Evolutionary conservation across 345 rosid species (phyloP), one percentile per base, ranked within the genome.

Genomic region (Raphanus raphanistrum): DNA sequence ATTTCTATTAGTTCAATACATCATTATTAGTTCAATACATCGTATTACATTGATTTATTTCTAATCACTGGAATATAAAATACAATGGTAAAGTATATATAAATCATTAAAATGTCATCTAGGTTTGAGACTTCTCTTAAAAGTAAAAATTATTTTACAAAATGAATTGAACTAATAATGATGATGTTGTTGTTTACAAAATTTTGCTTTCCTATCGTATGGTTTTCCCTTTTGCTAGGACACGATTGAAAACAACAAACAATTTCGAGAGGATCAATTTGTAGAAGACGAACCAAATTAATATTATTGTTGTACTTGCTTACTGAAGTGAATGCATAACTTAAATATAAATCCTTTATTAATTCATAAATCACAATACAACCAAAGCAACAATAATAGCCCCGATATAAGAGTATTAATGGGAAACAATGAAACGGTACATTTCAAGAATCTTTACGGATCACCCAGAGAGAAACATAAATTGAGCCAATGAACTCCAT

Each of bases 321-420:
- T 59, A 26, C 10, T 29, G 15, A 32, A 62, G 15, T n/a, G 43
- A 63, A 32, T 31, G 29, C 64, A 60, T 17, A 32, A 60, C 27
- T 29, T 13, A 11, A 73, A 26, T 59, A 17, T 7, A 48, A 50
- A 73, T 50, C 13, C 1, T 35, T 78, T 79, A 79, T 79, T 73
- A 50, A 68, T 73, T 68, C 70, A 72, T 78, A 60, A 57, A 78
- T 78, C 77, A 45, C 21, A 66, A 66, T 72, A 78, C 77, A 79
- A 73, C 70, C 78, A 67, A 66, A 67, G 61, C 70, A 73, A 10
- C 58, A 73, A 79, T 67, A 79, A 79, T 52, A 66, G 21, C 73
- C 58, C 76, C 81, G 66, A 78, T 57, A 59, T 43, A 59, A 58
- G 66, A 32, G 55, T 41, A 21, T 21, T 21, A 65, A 38, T 58